Evolutionary conservation across 768 basidiomycete species (phyloP), one percentile per base, ranked within the genome.

Genomic region (Sutorius australiensis): DNA sequence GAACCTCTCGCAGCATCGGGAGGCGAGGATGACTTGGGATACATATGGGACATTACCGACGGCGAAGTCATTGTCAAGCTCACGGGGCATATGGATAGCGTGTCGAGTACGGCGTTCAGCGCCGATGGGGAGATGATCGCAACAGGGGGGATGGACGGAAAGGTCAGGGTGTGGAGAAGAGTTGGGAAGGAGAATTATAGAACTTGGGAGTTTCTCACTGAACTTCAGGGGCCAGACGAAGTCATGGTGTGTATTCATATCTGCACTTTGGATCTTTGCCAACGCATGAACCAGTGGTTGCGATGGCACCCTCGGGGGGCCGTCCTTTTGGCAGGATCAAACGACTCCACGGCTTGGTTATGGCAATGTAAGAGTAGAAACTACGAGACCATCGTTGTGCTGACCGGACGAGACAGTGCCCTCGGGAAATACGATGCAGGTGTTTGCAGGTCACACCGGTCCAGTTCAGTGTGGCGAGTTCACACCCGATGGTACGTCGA

Each of bases 141-240:
- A 14, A 97, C 95, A 0, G 97, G 95, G 10, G 97, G 97, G 0
- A 98, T 99, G 97, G 97, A 99, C 63, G 97, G 97, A 9, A 86
- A 84, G 67, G 86, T 98, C 36, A 78, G 95, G 56, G 74, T 99
- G 55, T 99, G 97, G 97, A 75, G 87, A 65, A 77, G 92, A 62
- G 87, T 92, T 13, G 87, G 84, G 5, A 86, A 75, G 59, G 83
- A 86, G 41, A 72, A 86, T 55, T 89, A 84, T 73, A 80, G 75
- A 55, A 80, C 74, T 48, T 99, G 97, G 97, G 95, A 98, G 70
- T 95, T 98, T 68, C 74, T 97, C 69, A 94, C 90, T 6, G 89
- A 89, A 65, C 73, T 99, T 33, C 87, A 93, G 60, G 95, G 95
- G 2, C 91, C 92, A 8, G 94, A 97, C 72, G 97, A 99, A 76